A percentile compares a stretch with the other conserved stretches of the same genome.
Conservation (phyloP, 2,329 filamentous ascomycete genomes). For the Fusarium redolens region DNA sequence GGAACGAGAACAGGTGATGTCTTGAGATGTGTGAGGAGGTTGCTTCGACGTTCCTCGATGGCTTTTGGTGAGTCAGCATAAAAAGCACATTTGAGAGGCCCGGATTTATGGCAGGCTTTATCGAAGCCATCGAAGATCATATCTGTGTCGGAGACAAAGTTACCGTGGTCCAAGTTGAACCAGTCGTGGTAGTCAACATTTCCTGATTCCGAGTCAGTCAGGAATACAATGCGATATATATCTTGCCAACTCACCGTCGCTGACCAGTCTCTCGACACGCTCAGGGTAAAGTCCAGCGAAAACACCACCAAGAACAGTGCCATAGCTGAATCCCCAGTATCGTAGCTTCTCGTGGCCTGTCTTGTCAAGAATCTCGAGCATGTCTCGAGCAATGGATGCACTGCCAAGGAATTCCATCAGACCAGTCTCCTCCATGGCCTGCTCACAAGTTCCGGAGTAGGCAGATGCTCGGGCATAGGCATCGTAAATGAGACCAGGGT, state of each 20-base stretch:
- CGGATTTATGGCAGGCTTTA: conserved; percentile 63
- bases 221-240: accelerated
- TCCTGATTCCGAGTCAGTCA: conserved; percentile 40
- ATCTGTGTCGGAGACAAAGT: conserved; percentile 66
- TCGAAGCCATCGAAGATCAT: conserved; percentile 65
- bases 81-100: conserved; percentile 60
- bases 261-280: conserved; percentile 61
- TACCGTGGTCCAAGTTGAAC: conserved; percentile 58
- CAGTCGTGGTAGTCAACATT: conserved; percentile 67
- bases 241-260: conserved; percentile 55
- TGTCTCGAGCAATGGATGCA: conserved; percentile 58
- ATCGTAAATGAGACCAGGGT: conserved; percentile 59
- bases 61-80: conserved; percentile 50
- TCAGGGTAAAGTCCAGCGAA: conserved; percentile 66
- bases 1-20: conserved; percentile 58
- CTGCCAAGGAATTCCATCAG: conserved; percentile 58
- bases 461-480: conserved; percentile 57
- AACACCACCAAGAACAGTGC: conserved; percentile 62
- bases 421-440: conserved; percentile 49
- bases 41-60: conserved; percentile 54
- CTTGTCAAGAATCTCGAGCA: conserved; percentile 59
- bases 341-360: conserved; percentile 56
- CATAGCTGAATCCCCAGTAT: conserved; percentile 68
- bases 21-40: conserved; percentile 56
- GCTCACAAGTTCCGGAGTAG: conserved; percentile 57